These are phyloP conservation scores for Rossbeevera mucosa DNA, from an alignment of 768 basidiomycete species.

Conservation along the genomic window DNA sequence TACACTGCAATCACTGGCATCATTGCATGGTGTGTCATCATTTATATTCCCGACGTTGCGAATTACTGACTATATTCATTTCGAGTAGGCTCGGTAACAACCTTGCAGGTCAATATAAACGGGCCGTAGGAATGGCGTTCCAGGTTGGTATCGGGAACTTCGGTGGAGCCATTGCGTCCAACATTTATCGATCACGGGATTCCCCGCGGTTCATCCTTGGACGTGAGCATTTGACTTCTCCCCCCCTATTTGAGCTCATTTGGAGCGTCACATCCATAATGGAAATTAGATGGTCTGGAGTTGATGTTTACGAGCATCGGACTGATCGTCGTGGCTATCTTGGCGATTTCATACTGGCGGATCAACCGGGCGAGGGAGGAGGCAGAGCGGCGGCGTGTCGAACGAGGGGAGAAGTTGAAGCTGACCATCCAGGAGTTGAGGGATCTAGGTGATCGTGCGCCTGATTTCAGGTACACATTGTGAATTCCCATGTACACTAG, in stretches of 20 bases:
- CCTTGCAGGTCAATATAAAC: constrained; percentile 65
- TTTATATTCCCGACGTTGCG: constrained; percentile 10
- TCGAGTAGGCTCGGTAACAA: constrained; percentile 47
- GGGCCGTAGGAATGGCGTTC: constrained; percentile 61
- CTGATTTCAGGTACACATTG: constrained; percentile 57
- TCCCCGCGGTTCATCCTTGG: constrained; percentile 58
- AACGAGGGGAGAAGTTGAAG: constrained; percentile 17
- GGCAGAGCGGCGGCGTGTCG: constrained; percentile 4
- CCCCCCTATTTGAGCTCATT: not conserved
- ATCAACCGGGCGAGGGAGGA: constrained; percentile 54
- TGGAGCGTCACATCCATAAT: not conserved
- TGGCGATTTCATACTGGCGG: constrained; percentile 45
- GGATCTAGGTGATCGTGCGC: constrained; percentile 55
- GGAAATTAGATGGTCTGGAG: constrained; percentile 49
- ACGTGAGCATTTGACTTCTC: constrained; percentile 36
- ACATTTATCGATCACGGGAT: constrained; percentile 57
- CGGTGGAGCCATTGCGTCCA: constrained; percentile 57
- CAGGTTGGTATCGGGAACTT: constrained; percentile 54
- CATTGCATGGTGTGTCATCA: constrained; percentile 49
- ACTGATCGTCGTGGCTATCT: constrained; percentile 45
- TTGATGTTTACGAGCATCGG: constrained; percentile 69
- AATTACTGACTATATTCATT: not conserved
- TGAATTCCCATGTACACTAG: constrained; percentile 14
- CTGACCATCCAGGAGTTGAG: constrained; percentile 18
- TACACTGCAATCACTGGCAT: constrained; percentile 55